phyloP scores from a whole-genome alignment of 2,329 filamentous ascomycete species.

The Colletotrichum lupini region DNA sequence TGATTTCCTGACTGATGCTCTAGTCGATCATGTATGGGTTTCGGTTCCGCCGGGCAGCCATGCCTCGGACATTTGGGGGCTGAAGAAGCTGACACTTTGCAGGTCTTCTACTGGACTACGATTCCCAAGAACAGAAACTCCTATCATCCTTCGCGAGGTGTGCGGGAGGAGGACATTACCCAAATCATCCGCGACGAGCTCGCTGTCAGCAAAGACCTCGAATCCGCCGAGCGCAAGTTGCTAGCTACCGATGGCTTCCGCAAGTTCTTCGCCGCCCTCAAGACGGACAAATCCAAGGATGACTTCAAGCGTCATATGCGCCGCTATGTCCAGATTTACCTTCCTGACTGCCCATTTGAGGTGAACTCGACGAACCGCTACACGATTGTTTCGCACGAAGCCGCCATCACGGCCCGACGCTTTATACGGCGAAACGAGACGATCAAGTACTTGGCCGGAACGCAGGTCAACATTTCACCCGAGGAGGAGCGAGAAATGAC shows the following conservation, averaged over 20 bases:
- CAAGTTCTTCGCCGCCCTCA: constrained; percentile 76
- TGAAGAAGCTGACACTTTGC: constrained; percentile 38
- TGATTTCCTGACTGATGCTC: constrained; percentile 92
- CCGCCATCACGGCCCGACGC: constrained; percentile 83
- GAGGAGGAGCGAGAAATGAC: constrained; percentile 90
- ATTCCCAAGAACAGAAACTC: constrained; percentile 94
- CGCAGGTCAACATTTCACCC: constrained; percentile 90
- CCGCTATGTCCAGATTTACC: constrained; percentile 92
- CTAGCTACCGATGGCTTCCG: constrained; percentile 78
- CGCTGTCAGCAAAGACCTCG: constrained; percentile 78
- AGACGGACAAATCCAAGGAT: constrained; percentile 79
- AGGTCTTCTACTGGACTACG: constrained; percentile 97
- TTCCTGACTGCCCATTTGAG: constrained; percentile 94
- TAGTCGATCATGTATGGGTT: constrained; percentile 88
- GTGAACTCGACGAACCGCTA: constrained; percentile 93
- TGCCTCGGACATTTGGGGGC: background rate
- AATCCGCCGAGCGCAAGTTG: constrained; percentile 77
- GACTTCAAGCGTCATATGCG: constrained; percentile 88
- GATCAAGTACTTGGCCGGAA: constrained; percentile 91
- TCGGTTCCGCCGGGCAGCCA: background rate
- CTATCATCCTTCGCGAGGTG: constrained; percentile 84
- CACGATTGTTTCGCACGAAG: constrained; percentile 90
- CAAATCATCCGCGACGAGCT: constrained; percentile 73
- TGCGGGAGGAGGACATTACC: constrained; percentile 73
- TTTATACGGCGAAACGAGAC: constrained; percentile 84